Percentiles rank a stretch among this genome's conserved stretches.
phyloP scores from a whole-genome alignment of 1,139 yeast species.

The Yamadazyma oceani region DNA sequence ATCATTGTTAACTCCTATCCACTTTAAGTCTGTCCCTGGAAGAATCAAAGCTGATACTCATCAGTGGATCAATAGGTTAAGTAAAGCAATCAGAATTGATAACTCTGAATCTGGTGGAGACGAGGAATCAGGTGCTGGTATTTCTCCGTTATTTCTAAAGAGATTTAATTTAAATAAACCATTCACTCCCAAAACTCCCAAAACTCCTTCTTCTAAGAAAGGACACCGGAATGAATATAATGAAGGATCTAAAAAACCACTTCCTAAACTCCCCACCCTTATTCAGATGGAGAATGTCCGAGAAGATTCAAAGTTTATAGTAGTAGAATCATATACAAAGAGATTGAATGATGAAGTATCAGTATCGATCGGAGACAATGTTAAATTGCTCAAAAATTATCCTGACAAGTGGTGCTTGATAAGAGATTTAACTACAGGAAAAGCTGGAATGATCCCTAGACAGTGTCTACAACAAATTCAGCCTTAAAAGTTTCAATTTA shows the following conservation, averaged over 20 bases:
- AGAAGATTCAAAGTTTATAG: slow-evolving; percentile 19
- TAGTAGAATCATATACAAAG: slow-evolving; percentile 27
- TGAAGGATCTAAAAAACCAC: slow-evolving; percentile 3
- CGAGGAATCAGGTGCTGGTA: slow-evolving; percentile 18
- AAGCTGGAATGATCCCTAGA: slow-evolving; percentile 36
- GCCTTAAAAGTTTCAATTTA: not conserved
- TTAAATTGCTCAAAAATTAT: slow-evolving; percentile 26
- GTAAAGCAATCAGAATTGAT: slow-evolving; percentile 7
- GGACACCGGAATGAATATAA: not conserved
- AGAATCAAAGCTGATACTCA: slow-evolving; percentile 10
- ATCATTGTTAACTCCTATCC: slow-evolving; percentile 14
- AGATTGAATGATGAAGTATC: slow-evolving; percentile 36
- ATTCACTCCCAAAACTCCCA: slow-evolving; percentile 12
- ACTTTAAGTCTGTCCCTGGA: slow-evolving; percentile 14
- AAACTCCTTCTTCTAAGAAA: too few relatives aligned
- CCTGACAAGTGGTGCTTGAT: slow-evolving; percentile 45
- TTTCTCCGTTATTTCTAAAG: slow-evolving; percentile 37
- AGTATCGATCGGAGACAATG: slow-evolving; percentile 32
- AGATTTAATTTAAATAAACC: slow-evolving; percentile 30
- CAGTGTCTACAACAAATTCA: slow-evolving; percentile 23
- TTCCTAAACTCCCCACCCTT: slow-evolving; percentile 22
- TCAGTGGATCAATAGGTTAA: slow-evolving; percentile 12
- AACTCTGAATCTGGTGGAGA: slow-evolving; percentile 18
- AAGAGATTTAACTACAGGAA: slow-evolving; percentile 12
- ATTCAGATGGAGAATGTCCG: slow-evolving; percentile 14